Evolutionary conservation across 2,329 filamentous ascomycete genomes (phyloP).

Genomic region (Phialocephala sp.): DNA sequence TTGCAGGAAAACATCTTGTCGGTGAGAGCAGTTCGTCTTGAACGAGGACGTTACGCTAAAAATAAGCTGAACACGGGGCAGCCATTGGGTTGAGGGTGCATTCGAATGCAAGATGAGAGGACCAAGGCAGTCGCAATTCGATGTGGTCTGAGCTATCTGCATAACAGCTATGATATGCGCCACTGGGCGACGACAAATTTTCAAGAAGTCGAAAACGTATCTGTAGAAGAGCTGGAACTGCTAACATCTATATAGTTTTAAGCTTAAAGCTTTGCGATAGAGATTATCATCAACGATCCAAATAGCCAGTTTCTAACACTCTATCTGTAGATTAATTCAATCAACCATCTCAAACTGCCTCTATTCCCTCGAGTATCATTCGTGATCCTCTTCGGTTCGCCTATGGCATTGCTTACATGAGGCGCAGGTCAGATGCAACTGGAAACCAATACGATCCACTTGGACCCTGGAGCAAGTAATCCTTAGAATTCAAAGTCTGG

Average conservation of each 20-base stretch:
- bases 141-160: background rate
- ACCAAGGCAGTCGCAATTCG: background rate
- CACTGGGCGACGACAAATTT: background rate
- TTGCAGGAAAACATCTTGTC: background rate
- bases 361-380: background rate
- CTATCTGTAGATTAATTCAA: conserved; percentile 3
- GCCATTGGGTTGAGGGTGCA: background rate
- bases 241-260: background rate
- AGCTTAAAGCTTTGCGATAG: background rate
- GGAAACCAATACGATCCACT: background rate
- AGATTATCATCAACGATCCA: background rate
- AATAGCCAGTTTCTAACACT: background rate
- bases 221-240: background rate
- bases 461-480: background rate
- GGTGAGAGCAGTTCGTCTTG: background rate
- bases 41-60: background rate
- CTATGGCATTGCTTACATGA: background rate
- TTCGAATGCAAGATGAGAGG: background rate
- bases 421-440: background rate
- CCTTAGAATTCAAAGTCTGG: conserved; percentile 8
- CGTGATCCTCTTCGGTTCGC: background rate
- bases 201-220: background rate
- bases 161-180: background rate
- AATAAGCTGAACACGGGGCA: background rate
- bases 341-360: conserved; percentile 1